A percentile compares a stretch with the other conserved stretches of the same genome.
Conservation (phyloP, 257 asterid species). For the Thymus quinquecostatus region DNA sequence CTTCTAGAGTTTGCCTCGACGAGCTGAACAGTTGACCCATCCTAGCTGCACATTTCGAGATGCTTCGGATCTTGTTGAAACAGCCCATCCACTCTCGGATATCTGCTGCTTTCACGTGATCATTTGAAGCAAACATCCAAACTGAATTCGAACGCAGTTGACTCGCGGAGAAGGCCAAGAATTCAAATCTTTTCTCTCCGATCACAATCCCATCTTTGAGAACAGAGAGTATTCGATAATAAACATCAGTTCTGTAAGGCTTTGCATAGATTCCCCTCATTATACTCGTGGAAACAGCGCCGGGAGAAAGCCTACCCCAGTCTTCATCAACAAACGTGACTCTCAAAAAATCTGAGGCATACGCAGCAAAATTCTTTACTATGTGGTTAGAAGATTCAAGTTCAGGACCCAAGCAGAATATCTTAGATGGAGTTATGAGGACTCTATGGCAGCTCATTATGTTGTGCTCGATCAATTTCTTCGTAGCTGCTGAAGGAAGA, state of each 20-base stretch:
- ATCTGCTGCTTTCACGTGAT: constrained; percentile 61
- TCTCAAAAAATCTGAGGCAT: constrained; percentile 79
- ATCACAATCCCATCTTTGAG: constrained; percentile 76
- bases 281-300: constrained; percentile 52
- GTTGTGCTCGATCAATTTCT: constrained; percentile 49
- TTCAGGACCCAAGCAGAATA: constrained; percentile 93
- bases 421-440: constrained; percentile 76
- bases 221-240: constrained; percentile 61
- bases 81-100: constrained; percentile 97
- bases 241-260: constrained; percentile 64
- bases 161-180: constrained; percentile 93
- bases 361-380: constrained; percentile 69
- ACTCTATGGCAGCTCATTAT: constrained; percentile 85
- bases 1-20: constrained; percentile 67
- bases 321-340: constrained; percentile 97
- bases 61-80: constrained; percentile 71
- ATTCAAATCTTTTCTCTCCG: constrained; percentile 72
- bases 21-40: constrained; percentile 97
- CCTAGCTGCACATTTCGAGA: constrained; percentile 92
- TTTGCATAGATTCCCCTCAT: constrained; percentile 67
- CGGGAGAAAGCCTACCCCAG: constrained; percentile 72
- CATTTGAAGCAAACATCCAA: constrained; percentile 98
- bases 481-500: constrained; percentile 36
- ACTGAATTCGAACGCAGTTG: constrained; percentile 84
- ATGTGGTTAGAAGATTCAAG: constrained; percentile 87